These are phyloP conservation scores for Naegleria fowleri DNA, from an alignment of 208 protist species.

Conservation along the genomic window DNA sequence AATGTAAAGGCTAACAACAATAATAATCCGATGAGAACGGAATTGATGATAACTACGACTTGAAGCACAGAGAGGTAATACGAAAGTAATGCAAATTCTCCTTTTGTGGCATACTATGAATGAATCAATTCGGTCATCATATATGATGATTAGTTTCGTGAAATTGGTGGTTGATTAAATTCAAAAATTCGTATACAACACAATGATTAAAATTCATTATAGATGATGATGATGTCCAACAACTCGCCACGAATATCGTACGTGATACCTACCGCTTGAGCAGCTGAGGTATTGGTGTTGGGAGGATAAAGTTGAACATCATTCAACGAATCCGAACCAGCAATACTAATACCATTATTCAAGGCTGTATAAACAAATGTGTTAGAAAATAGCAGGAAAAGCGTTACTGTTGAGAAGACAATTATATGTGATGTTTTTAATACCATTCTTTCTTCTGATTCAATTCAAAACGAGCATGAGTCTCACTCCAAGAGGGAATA, in stretches of 20 bases:
- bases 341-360: not conserved
- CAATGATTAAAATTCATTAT: no score
- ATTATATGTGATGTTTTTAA: not conserved
- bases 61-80: not conserved
- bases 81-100: not conserved
- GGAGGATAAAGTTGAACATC: not conserved
- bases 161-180: not conserved
- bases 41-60: not conserved
- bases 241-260: no score
- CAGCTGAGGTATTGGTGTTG: not conserved
- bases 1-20: not conserved
- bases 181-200: no score
- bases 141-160: no score
- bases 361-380: not conserved
- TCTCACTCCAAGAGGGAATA: no score
- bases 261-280: not conserved
- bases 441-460: no score
- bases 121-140: no score
- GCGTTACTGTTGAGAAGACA: not conserved
- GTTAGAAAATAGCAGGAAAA: not conserved
- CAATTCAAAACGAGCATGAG: no score
- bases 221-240: no score
- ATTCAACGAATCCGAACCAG: not conserved
- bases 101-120: not conserved
- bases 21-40: not conserved